Percentiles rank a stretch among this genome's conserved stretches.
These are phyloP conservation scores for Lavandula angustifolia DNA, from an alignment of 257 asterid species.

Conservation along the genomic window DNA sequence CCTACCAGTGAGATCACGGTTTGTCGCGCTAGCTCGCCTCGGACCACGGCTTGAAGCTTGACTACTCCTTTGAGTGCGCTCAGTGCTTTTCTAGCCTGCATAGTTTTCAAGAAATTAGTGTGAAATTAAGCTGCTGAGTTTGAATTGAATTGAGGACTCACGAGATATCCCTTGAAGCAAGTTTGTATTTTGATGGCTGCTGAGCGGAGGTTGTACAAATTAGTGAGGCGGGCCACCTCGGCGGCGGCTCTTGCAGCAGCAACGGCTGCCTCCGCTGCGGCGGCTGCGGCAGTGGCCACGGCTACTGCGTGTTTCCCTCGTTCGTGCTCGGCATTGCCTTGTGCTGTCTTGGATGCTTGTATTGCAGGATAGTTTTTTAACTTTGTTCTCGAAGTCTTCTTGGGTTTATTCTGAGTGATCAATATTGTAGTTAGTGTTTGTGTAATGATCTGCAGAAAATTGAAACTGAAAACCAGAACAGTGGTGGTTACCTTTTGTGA, in stretches of 20 bases:
- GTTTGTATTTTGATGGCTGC: slow-evolving; percentile 60
- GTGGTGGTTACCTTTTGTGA: slow-evolving; percentile 44
- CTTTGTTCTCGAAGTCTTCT: slow-evolving; percentile 50
- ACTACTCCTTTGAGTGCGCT: slow-evolving; percentile 66
- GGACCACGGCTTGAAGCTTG: slow-evolving; percentile 66
- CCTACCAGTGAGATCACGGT: slow-evolving; percentile 12
- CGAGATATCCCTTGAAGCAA: slow-evolving; percentile 56
- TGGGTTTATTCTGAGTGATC: slow-evolving; percentile 38
- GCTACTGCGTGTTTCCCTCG: slow-evolving; percentile 22
- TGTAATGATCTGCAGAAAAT: background rate
- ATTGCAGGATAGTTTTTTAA: slow-evolving; percentile 47
- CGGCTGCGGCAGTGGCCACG: slow-evolving; percentile 23
- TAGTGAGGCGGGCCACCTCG: slow-evolving; percentile 49
- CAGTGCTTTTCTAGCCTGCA: slow-evolving; percentile 67
- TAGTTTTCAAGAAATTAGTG: background rate
- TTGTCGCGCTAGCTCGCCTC: slow-evolving; percentile 58
- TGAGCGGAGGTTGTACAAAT: slow-evolving; percentile 19
- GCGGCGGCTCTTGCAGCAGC: slow-evolving; percentile 28
- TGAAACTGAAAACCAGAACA: background rate
- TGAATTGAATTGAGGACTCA: slow-evolving; percentile 35
- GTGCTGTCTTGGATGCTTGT: slow-evolving; percentile 41
- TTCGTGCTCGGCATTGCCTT: slow-evolving; percentile 49
- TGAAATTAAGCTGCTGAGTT: background rate
- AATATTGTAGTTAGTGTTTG: background rate
- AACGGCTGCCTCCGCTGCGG: slow-evolving; percentile 30